These are phyloP conservation scores for Trichoderma sp. DNA, from an alignment of 2,329 filamentous ascomycete species.

Conservation along the genomic window DNA sequence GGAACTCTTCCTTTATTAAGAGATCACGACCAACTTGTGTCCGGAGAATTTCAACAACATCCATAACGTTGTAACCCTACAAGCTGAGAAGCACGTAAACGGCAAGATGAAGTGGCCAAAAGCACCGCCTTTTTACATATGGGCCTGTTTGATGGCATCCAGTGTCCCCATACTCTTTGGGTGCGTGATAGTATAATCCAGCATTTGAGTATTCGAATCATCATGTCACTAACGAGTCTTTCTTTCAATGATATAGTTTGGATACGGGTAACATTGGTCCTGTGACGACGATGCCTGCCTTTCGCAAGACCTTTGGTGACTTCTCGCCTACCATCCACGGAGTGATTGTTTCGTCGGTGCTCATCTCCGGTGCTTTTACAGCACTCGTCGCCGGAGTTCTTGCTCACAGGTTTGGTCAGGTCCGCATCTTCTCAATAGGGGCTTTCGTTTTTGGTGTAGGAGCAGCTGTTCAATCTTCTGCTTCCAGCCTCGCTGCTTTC, in stretches of 20 bases:
- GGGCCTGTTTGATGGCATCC: conserved; percentile 34
- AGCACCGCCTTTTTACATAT: conserved; percentile 32
- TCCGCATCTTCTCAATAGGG: conserved; percentile 53
- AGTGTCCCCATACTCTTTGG: conserved; percentile 38
- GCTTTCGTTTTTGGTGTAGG: conserved; percentile 55
- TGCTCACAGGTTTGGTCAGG: conserved; percentile 54
- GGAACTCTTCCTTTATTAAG: neutral
- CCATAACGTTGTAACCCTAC: neutral
- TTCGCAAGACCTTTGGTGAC: conserved; percentile 51
- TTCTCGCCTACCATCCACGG: conserved; percentile 59
- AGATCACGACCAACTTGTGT: neutral
- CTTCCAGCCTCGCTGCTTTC: conserved; percentile 50
- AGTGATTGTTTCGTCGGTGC: conserved; percentile 59
- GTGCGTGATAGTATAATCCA: conserved; percentile 21
- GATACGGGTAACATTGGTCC: conserved; percentile 58
- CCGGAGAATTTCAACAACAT: neutral
- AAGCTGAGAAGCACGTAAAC: neutral
- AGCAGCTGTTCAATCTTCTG: conserved; percentile 43
- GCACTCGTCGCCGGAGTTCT: conserved; percentile 60
- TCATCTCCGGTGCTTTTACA: conserved; percentile 60
- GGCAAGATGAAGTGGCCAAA: conserved; percentile 9
- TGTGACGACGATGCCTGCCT: conserved; percentile 59
- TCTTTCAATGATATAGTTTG: conserved; percentile 8
- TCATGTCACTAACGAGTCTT: neutral
- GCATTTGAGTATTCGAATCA: neutral